phyloP scores from a whole-genome alignment of 2,329 filamentous ascomycete species.

The Aureobasidium sp. region DNA sequence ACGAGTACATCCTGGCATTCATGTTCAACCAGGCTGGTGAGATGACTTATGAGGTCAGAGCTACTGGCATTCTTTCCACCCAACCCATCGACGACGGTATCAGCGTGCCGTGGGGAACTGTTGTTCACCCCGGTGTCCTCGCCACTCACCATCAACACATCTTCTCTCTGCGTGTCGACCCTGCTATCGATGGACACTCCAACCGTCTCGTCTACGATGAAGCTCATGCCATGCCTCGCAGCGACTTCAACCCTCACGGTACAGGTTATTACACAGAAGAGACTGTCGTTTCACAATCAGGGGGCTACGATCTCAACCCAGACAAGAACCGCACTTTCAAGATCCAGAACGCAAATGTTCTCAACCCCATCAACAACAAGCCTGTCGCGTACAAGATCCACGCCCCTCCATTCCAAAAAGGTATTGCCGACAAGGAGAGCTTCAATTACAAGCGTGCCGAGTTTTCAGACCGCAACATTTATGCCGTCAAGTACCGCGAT shows the following conservation, averaged over 20 bases:
- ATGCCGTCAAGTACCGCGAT: constrained; percentile 51
- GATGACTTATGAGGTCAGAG: constrained; percentile 59
- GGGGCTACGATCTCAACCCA: constrained; percentile 43
- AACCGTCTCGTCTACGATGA: constrained; percentile 46
- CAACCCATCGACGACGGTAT: constrained; percentile 60
- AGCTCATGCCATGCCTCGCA: constrained; percentile 52
- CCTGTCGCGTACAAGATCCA: constrained; percentile 46
- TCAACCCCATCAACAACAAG: constrained; percentile 42
- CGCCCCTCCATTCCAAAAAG: constrained; percentile 44
- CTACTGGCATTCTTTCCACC: constrained; percentile 61
- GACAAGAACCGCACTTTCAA: constrained; percentile 42
- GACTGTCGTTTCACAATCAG: constrained; percentile 42
- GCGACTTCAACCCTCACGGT: constrained; percentile 49
- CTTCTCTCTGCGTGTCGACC: constrained; percentile 50
- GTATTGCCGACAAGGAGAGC: constrained; percentile 45
- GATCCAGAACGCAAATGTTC: constrained; percentile 39
- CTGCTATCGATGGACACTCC: constrained; percentile 39
- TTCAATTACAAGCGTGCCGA: constrained; percentile 52
- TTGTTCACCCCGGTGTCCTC: constrained; percentile 62
- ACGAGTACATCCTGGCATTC: constrained; percentile 67
- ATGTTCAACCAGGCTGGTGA: constrained; percentile 66
- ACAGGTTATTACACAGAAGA: constrained; percentile 43
- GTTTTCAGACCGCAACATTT: constrained; percentile 53
- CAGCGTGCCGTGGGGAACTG: constrained; percentile 59
- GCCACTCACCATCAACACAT: constrained; percentile 70